Evolutionary conservation across 2,329 filamentous ascomycete species (phyloP).

Genomic region (Cordyceps fumosorosea): DNA sequence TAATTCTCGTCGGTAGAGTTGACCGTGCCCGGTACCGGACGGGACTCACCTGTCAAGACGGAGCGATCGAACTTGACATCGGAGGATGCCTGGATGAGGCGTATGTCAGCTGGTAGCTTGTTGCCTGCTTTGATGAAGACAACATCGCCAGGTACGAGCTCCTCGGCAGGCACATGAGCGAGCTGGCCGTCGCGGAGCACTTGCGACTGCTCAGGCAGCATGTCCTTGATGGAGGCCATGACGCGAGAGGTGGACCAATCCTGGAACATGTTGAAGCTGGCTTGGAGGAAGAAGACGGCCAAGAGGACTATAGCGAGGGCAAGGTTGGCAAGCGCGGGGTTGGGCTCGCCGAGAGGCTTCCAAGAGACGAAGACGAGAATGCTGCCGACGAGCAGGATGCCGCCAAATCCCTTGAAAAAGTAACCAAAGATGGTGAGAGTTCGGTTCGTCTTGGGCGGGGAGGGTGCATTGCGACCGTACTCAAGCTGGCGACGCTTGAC

Average conservation of each 20-base stretch:
- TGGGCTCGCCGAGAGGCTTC: constrained; percentile 64
- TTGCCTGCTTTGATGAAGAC: constrained; percentile 63
- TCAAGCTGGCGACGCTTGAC: constrained; percentile 47
- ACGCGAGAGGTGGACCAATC: constrained; percentile 72
- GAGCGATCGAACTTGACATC: constrained; percentile 68
- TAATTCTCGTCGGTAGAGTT: constrained; percentile 67
- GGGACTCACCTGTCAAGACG: constrained; percentile 63
- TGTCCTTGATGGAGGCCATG: constrained; percentile 72
- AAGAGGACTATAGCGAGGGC: constrained; percentile 68
- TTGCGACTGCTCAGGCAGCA: constrained; percentile 69
- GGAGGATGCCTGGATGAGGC: constrained; percentile 60
- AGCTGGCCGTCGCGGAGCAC: constrained; percentile 54
- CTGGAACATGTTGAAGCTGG: constrained; percentile 62
- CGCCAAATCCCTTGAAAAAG: constrained; percentile 72
- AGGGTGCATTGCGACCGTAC: constrained; percentile 61
- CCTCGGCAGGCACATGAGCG: constrained; percentile 42
- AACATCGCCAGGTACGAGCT: constrained; percentile 67
- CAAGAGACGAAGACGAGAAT: constrained; percentile 72
- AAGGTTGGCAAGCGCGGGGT: constrained; percentile 59
- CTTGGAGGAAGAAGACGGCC: constrained; percentile 63
- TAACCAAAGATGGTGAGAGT: constrained; percentile 57
- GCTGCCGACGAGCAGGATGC: constrained; percentile 60
- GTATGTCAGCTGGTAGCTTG: constrained; percentile 67
- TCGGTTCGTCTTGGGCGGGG: constrained; percentile 56
- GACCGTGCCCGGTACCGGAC: constrained; percentile 55